A percentile compares a stretch with the other conserved stretches of the same genome.
These are phyloP conservation scores for Escovopsis weberi DNA, from an alignment of 2,329 filamentous ascomycete genomes.

Conservation along the genomic window DNA sequence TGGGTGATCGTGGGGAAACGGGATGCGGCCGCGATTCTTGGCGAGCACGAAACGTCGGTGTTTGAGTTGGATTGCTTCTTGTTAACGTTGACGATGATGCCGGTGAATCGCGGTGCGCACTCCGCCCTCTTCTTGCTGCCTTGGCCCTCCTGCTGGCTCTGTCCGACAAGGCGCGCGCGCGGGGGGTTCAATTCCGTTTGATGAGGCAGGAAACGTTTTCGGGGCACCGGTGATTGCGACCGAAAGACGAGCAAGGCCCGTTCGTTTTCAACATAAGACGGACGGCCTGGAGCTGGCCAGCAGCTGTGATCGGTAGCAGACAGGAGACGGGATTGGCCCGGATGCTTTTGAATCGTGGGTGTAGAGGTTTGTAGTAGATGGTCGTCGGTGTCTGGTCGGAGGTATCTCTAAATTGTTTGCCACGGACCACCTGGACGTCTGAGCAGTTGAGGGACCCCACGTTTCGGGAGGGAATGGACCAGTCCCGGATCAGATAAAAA, in stretches of 20 bases:
- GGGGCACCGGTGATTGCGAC: too few relatives aligned
- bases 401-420: not conserved
- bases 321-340: not conserved
- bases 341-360: not conserved
- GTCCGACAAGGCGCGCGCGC: too few relatives aligned
- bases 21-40: conserved; percentile 1
- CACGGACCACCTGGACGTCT: not conserved
- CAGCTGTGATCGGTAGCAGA: not conserved
- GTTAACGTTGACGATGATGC: not conserved
- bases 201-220: too few relatives aligned
- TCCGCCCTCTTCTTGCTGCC: too few relatives aligned
- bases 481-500: not conserved
- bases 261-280: too few relatives aligned
- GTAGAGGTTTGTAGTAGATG: not conserved
- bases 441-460: not conserved
- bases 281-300: conserved; percentile 2
- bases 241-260: too few relatives aligned
- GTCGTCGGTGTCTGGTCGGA: too few relatives aligned
- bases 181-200: too few relatives aligned
- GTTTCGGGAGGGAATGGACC: not conserved
- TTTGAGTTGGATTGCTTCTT: conserved; percentile 1
- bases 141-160: too few relatives aligned
- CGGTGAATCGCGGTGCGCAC: not conserved
- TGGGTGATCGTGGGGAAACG: conserved; percentile 4
- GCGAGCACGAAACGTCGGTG: conserved; percentile 1